Conservation (phyloP, 495 filamentous ascomycete species). For the Neurospora africana region DNA sequence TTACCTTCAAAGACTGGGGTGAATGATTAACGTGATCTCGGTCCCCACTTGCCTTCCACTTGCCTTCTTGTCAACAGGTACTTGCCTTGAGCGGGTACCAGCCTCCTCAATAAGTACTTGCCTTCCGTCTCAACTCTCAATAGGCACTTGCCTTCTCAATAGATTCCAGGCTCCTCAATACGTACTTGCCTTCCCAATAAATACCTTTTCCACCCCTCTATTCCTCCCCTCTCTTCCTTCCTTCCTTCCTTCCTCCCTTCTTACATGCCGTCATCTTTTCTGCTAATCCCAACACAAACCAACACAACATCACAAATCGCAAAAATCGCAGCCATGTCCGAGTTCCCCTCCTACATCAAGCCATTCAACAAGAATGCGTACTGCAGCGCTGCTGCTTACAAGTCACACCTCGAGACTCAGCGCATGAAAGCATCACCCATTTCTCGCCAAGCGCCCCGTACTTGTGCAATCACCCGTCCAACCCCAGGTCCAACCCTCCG, state of each 20-base stretch:
- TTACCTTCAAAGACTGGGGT: not conserved
- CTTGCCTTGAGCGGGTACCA: not conserved
- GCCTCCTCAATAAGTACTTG: not conserved
- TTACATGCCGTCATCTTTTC: not conserved
- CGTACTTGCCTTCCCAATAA: not conserved
- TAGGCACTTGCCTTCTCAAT: not conserved
- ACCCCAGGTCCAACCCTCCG: not conserved
- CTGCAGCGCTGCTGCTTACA: not conserved
- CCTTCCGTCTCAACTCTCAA: not conserved
- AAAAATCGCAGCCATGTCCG: not conserved
- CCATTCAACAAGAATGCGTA: not conserved
- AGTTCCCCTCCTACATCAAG: not conserved
- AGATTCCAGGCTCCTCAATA: not conserved
- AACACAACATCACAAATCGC: not conserved
- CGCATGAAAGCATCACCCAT: not conserved
- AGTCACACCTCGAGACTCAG: not conserved
- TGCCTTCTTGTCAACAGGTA: not conserved
- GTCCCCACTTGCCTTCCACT: not conserved
- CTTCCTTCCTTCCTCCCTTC: not conserved
- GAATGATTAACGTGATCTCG: not conserved
- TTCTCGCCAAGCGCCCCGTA: not conserved
- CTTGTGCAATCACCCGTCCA: not conserved
- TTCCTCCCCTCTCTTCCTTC: not conserved
- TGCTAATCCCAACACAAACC: not conserved
- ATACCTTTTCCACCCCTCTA: not conserved